Percentiles rank a stretch among this genome's conserved stretches.
These are phyloP conservation scores for Blastobotrys terrestris DNA, from an alignment of 805 yeast species.

Conservation along the genomic window DNA sequence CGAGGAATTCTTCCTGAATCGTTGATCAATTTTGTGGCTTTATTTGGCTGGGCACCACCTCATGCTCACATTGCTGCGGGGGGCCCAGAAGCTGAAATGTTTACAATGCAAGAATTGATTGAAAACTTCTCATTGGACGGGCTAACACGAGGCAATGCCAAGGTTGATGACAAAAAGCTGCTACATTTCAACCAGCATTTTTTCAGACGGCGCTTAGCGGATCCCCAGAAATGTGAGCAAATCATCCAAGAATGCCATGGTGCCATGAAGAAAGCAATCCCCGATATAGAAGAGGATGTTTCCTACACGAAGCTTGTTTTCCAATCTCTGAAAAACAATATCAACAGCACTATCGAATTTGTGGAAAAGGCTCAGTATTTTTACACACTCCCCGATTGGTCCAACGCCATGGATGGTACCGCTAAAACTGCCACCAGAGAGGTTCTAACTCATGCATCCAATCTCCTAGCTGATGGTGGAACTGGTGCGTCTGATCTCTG, in stretches of 20 bases:
- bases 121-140: constrained; percentile 56
- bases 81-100: constrained; percentile 25
- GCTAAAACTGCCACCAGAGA: background rate
- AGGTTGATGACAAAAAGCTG: constrained; percentile 75
- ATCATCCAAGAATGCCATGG: constrained; percentile 27
- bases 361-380: constrained; percentile 39
- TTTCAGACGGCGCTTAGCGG: constrained; percentile 39
- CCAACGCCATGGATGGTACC: constrained; percentile 1
- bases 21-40: constrained; percentile 73
- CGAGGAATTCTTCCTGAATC: constrained; percentile 83
- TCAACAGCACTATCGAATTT: constrained; percentile 52
- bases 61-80: constrained; percentile 33
- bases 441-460: background rate
- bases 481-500: background rate
- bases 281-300: constrained; percentile 18
- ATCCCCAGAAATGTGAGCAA: constrained; percentile 32
- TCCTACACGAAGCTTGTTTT: constrained; percentile 36
- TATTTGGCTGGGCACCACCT: constrained; percentile 93
- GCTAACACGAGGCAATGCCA: constrained; percentile 89
- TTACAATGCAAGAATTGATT: constrained; percentile 40
- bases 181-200: constrained; percentile 72
- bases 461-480: background rate
- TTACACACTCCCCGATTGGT: constrained; percentile 8
- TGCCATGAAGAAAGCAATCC: background rate
- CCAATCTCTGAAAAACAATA: constrained; percentile 39